Conservation (phyloP, 2,329 filamentous ascomycete genomes). For the Penicillium sp. region DNA sequence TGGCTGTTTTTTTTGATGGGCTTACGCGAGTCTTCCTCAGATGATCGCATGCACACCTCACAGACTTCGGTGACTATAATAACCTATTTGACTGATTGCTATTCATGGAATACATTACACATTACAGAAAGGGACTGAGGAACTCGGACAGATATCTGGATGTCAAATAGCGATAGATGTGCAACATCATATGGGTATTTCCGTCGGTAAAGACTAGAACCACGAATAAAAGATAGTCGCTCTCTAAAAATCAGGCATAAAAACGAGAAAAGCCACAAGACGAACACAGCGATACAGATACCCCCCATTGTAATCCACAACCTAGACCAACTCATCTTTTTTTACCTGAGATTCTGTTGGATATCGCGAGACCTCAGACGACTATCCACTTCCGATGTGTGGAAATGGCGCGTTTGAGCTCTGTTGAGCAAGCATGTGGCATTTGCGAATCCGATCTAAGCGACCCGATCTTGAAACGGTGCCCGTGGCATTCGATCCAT, state of each 20-base stretch:
- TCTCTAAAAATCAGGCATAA: background rate
- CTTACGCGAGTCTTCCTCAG: background rate
- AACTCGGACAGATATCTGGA: background rate
- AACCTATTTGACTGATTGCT: background rate
- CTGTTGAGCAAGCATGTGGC: background rate
- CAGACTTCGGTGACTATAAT: background rate
- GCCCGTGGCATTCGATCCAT: slow-evolving; percentile 36
- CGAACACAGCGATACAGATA: background rate
- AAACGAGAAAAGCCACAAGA: no score
- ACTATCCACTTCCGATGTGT: background rate
- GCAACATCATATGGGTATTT: background rate
- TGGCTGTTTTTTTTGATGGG: slow-evolving; percentile 1
- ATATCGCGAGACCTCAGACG: background rate
- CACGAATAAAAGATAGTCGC: background rate
- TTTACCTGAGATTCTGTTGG: background rate
- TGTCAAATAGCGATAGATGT: background rate
- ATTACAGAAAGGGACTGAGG: background rate
- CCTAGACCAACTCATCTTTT: background rate
- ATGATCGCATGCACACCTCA: background rate
- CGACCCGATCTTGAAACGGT: slow-evolving; percentile 40
- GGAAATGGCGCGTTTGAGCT: background rate
- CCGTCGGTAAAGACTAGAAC: background rate
- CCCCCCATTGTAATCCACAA: background rate
- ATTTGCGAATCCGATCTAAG: background rate
- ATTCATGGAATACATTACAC: no score